phyloP scores from a whole-genome alignment of 2,329 filamentous ascomycete genomes.

The Grosmannia huntii region DNA sequence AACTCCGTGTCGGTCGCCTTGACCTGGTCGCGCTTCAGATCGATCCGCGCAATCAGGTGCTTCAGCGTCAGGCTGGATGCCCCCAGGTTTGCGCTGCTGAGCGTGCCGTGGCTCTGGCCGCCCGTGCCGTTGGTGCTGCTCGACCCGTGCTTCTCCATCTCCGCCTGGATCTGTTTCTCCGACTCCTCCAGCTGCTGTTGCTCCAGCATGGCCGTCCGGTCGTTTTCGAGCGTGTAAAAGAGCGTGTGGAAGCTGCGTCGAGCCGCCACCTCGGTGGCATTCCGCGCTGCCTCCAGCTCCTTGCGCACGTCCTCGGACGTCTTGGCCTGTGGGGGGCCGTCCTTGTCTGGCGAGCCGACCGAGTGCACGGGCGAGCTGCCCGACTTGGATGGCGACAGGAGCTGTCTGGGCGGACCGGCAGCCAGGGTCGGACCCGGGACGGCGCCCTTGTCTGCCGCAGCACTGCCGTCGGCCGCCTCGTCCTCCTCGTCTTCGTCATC shows the following conservation, averaged over 20 bases:
- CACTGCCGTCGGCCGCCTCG: neutral
- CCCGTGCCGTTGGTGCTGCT: constrained; percentile 26
- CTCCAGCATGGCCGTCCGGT: constrained; percentile 91
- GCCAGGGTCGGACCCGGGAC: neutral
- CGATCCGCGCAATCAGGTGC: constrained; percentile 90
- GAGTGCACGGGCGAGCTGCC: constrained; percentile 54
- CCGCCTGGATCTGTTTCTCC: constrained; percentile 88
- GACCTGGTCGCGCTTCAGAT: constrained; percentile 82
- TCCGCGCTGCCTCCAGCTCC: constrained; percentile 83
- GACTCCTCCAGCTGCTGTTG: constrained; percentile 95
- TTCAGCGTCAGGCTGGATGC: constrained; percentile 93
- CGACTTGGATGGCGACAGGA: constrained; percentile 58
- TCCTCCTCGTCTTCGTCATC: constrained; percentile 56
- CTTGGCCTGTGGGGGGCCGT: constrained; percentile 39
- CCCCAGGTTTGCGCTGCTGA: constrained; percentile 88
- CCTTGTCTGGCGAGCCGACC: constrained; percentile 46
- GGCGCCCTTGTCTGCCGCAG: neutral
- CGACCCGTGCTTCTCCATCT: constrained; percentile 60
- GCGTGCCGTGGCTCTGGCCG: constrained; percentile 64
- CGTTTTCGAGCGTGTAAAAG: constrained; percentile 91
- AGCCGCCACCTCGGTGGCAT: constrained; percentile 77
- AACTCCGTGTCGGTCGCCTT: constrained; percentile 87
- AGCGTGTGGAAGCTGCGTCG: constrained; percentile 85
- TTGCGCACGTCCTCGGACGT: constrained; percentile 81
- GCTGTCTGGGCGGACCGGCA: constrained; percentile 40